Evolutionary conservation across 1,284 basidiomycete species (phyloP).

Genomic region (Calocybe gambosa): DNA sequence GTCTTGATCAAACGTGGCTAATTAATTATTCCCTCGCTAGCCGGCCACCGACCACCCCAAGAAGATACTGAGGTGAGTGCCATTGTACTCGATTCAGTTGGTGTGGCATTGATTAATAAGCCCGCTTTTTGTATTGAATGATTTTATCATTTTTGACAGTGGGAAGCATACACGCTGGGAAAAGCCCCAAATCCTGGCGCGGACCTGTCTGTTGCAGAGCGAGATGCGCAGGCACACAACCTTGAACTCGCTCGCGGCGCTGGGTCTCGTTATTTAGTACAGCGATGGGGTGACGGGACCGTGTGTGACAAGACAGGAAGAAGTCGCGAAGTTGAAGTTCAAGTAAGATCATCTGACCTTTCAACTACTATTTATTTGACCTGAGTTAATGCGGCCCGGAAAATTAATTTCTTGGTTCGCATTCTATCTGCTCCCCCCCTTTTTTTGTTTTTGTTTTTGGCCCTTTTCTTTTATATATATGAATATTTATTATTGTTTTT

Average conservation of each 20-base stretch:
- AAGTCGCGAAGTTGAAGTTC: slow-evolving; percentile 85
- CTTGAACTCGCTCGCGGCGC: slow-evolving; percentile 69
- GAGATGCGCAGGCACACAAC: slow-evolving; percentile 53
- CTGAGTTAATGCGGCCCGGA: slow-evolving; percentile 2
- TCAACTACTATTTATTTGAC: not conserved
- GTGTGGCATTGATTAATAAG: not conserved
- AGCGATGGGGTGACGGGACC: slow-evolving; percentile 87
- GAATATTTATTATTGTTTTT: slow-evolving; percentile 1
- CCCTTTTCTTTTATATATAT: not conserved
- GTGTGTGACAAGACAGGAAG: slow-evolving; percentile 86
- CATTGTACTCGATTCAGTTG: not conserved
- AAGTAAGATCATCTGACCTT: slow-evolving; percentile 42
- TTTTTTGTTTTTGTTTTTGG: slow-evolving; percentile 8
- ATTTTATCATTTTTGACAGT: slow-evolving; percentile 37
- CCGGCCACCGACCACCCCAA: slow-evolving; percentile 67
- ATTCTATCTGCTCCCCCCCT: slow-evolving; percentile 15
- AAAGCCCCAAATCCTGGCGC: slow-evolving; percentile 60
- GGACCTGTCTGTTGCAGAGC: slow-evolving; percentile 65
- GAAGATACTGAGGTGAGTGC: slow-evolving; percentile 71
- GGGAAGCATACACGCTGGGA: slow-evolving; percentile 77
- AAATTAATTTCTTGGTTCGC: not conserved
- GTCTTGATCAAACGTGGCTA: slow-evolving; percentile 8
- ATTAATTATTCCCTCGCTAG: slow-evolving; percentile 29
- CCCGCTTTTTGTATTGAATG: slow-evolving; percentile 8
- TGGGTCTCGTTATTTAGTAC: slow-evolving; percentile 86